Percentiles rank a stretch among this genome's conserved stretches.
phyloP scores from a whole-genome alignment of 2,329 filamentous ascomycete species.

The Aureobasidium sp. region DNA sequence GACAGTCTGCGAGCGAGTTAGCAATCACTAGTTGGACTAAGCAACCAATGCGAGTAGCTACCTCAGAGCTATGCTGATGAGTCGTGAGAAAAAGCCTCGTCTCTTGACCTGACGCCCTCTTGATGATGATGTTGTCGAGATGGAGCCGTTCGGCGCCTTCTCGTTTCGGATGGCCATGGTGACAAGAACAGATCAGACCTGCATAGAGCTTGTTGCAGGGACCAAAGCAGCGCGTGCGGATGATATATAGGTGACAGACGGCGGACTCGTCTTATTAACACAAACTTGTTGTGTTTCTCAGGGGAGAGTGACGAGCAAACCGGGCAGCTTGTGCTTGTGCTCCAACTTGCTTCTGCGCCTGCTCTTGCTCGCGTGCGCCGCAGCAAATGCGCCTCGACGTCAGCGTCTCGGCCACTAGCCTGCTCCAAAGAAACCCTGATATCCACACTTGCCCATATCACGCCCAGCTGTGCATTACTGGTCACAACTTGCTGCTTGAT shows the following conservation, averaged over 20 bases:
- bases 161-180: conserved; percentile 15
- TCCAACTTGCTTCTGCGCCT: conserved; percentile 2
- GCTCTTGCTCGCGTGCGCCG: conserved; percentile 5
- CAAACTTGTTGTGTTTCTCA: neutral
- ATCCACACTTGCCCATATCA: neutral
- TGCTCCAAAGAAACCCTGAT: neutral
- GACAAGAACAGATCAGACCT: neutral
- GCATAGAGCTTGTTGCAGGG: neutral
- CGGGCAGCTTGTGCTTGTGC: conserved; percentile 7
- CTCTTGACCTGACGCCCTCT: conserved; percentile 4
- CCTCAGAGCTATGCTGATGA: conserved; percentile 14
- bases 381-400: neutral
- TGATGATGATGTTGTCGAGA: neutral
- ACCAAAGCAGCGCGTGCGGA: neutral
- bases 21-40: neutral
- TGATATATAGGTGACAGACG: neutral
- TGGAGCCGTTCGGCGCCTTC: conserved; percentile 14
- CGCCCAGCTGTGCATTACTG: neutral
- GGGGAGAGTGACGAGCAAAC: neutral
- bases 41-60: neutral
- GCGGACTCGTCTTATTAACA: neutral
- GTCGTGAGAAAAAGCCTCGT: conserved; percentile 13
- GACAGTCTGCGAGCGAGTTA: conserved; percentile 44
- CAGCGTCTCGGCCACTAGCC: neutral
- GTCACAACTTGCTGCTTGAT: neutral